Evolutionary conservation across 805 yeast species (phyloP).

Genomic region (Candida arabinofermentans): DNA sequence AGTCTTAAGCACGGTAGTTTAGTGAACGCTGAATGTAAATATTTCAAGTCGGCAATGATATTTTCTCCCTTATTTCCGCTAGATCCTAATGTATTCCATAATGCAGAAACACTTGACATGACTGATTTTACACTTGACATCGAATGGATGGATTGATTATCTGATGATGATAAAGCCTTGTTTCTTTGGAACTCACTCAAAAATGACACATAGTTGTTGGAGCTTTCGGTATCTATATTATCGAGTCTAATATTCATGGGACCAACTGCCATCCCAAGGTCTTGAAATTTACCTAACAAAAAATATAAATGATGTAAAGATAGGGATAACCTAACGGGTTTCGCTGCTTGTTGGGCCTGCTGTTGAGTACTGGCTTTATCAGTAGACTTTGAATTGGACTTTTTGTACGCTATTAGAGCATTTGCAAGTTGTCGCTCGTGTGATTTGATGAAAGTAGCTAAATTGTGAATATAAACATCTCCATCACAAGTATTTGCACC

Average conservation of each 20-base stretch:
- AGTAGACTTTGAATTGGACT: slow-evolving; percentile 23
- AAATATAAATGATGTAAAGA: slow-evolving; percentile 64
- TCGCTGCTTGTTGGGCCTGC: slow-evolving; percentile 22
- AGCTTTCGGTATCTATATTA: slow-evolving; percentile 47
- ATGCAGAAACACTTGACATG: slow-evolving; percentile 41
- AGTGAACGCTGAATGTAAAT: slow-evolving; percentile 59
- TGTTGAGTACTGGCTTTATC: slow-evolving; percentile 2
- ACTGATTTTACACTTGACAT: slow-evolving; percentile 55
- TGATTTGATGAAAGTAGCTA: slow-evolving; percentile 48
- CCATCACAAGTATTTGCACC: slow-evolving; percentile 43
- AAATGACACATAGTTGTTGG: slow-evolving; percentile 51
- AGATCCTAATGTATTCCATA: slow-evolving; percentile 34
- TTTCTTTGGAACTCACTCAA: slow-evolving; percentile 49
- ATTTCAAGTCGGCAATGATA: slow-evolving; percentile 40
- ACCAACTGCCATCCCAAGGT: slow-evolving; percentile 47
- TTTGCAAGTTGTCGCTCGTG: slow-evolving; percentile 59
- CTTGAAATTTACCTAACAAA: slow-evolving; percentile 53
- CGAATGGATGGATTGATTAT: slow-evolving; percentile 49
- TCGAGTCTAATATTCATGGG: slow-evolving; percentile 60
- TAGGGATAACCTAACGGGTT: slow-evolving; percentile 53
- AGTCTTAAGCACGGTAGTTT: slow-evolving; percentile 61
- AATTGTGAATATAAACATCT: slow-evolving; percentile 51
- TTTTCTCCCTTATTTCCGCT: slow-evolving; percentile 44
- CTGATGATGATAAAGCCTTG: slow-evolving; percentile 31
- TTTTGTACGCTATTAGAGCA: slow-evolving; percentile 52